phyloP scores from a whole-genome alignment of 495 filamentous ascomycete species.

The Annulohypoxylon moriforme region DNA sequence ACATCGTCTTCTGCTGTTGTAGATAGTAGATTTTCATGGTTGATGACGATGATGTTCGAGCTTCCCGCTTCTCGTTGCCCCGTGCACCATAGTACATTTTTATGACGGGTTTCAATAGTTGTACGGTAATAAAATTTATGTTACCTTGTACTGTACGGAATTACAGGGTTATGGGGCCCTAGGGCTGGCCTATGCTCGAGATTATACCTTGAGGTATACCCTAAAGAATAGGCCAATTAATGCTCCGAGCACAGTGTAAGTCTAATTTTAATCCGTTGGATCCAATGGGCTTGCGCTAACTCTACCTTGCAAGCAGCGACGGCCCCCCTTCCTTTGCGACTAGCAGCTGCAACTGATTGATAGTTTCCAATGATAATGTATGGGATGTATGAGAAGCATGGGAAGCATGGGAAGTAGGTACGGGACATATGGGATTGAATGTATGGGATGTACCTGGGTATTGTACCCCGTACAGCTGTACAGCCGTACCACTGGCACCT shows the following conservation, averaged over 20 bases:
- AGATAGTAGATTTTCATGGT: slow-evolving; percentile 4
- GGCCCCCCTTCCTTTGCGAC: not conserved
- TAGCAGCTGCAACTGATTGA: slow-evolving; percentile 8
- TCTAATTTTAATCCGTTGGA: slow-evolving; percentile 23
- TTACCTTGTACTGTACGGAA: slow-evolving; percentile 21
- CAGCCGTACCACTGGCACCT: not conserved
- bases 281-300: not conserved
- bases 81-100: slow-evolving; percentile 34
- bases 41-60: slow-evolving; percentile 16
- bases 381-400: not conserved
- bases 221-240: slow-evolving; percentile 30
- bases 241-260: slow-evolving; percentile 39
- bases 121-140: not conserved
- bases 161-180: slow-evolving; percentile 20
- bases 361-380: not conserved
- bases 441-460: too few relatives aligned
- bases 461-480: too few relatives aligned
- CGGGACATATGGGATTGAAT: too few relatives aligned
- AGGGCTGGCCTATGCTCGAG: slow-evolving; percentile 17
- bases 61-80: slow-evolving; percentile 31
- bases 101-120: not conserved
- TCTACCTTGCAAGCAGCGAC: not conserved
- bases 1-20: not conserved
- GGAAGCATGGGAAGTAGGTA: not conserved
- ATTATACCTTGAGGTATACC: slow-evolving; percentile 4